Evolutionary conservation across 331 rosid species (phyloP), one percentile per base, ranked within the genome.

Genomic region (Rhamnella rubrinervis): DNA sequence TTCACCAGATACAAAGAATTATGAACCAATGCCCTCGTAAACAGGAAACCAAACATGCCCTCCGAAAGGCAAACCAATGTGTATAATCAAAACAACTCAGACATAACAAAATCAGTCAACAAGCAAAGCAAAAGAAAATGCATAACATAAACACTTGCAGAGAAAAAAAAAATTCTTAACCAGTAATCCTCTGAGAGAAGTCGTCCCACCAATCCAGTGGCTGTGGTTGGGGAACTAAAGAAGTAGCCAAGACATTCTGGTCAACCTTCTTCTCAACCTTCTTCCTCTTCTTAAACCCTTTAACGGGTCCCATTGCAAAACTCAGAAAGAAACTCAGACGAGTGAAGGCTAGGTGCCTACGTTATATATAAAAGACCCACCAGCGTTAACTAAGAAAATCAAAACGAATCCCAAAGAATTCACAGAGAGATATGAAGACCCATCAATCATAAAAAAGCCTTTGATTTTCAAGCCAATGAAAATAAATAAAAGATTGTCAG

Each of bases 121-220:
- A 63, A 70, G 59, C 38, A 25, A 20, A 49, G 47, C 15, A 31
- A 46, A 66, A 65, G 53, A 20, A 41, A 61, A 68, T 25, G 51
- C 46, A 26, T 12, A 39, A 50, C 26, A 17, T 47, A 25, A 38
- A 41, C 55, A 50, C 37, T 44, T 38, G 12, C 10, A 17, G 6
- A 51, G 51, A 55, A 9, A 37, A 20, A 60, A 51, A 57, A 55
- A 57, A 6, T 20, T 64, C 35, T 18, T 40, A 55, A 92, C 98
- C 98, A 62, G 87, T 77, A 76, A 92, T 88, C 84, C 92, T 88
- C 66, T 23, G 83, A 55, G 92, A 83, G 75, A 92, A 92, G 71
- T 68, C 87, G 38, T 83, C 85, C 98, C 98, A 92, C 98, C 96
- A 89, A 87, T 92, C 98, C 78, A 71, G 64, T 69, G 92, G 82